A percentile compares a stretch with the other conserved stretches of the same genome.
phyloP scores from a whole-genome alignment of 1,284 basidiomycete genomes.

The Leccinum subatratum region DNA sequence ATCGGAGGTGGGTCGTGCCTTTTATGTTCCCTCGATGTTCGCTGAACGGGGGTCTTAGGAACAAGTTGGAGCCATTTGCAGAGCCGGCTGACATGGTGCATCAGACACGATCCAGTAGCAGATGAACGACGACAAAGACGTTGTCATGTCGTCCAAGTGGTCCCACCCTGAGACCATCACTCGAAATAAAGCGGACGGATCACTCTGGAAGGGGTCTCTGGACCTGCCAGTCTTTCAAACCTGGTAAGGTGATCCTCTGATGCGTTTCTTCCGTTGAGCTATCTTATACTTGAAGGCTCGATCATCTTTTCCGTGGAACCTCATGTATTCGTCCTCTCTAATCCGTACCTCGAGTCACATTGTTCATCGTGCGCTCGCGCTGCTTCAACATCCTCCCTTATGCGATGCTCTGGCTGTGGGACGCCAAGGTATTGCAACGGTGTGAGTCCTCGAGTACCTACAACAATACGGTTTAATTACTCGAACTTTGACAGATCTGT shows the following conservation, averaged over 20 bases:
- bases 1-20: conserved; percentile 55
- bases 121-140: conserved; percentile 13
- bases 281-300: conserved; percentile 44
- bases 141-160: conserved; percentile 18
- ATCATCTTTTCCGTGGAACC: conserved; percentile 55
- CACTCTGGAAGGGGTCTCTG: conserved; percentile 40
- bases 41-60: conserved; percentile 39
- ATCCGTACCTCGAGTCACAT: conserved; percentile 50
- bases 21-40: background rate
- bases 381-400: conserved; percentile 37
- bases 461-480: background rate
- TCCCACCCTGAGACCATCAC: too few relatives aligned
- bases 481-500: conserved; percentile 50
- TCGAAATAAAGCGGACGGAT: conserved; percentile 33
- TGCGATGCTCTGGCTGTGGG: conserved; percentile 70
- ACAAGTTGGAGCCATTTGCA: conserved; percentile 64
- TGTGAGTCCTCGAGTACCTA: conserved; percentile 37
- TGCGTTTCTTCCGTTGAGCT: background rate
- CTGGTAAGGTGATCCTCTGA: conserved; percentile 34
- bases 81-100: conserved; percentile 28
- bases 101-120: conserved; percentile 1
- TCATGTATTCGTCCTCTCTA: conserved; percentile 63
- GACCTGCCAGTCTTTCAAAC: conserved; percentile 32
- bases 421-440: conserved; percentile 67
- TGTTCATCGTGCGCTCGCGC: conserved; percentile 67